Base-by-base conservation (phyloP, 192 early-diverging fungal species). In the Podila epicladia region DNA sequence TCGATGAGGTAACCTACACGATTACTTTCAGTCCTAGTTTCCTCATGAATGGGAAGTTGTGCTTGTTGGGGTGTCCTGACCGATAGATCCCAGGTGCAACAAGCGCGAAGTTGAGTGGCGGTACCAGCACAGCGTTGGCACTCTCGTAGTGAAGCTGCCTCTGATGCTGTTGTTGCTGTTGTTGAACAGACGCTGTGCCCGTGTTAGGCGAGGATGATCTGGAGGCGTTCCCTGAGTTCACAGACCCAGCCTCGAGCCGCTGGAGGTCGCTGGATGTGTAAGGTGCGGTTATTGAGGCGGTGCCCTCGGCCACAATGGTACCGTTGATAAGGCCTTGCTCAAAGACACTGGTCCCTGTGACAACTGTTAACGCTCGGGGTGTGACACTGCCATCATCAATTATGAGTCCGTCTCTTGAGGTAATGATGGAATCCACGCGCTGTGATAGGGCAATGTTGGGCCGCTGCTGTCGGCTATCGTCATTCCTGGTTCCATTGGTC, bases 91-190 rank as follows among this genome's bases (percentile, higher is more conserved):
- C 96, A 15, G 92, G 90, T 5, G 93, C 92, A 9, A 99, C 95
- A 92, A 98, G 95, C 31, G 94, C 94, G 87, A 99, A 99, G 85
- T 97, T 97, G 35, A 97, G 84, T 28, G 96, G 95, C 2, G 97
- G 97, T 0, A 98, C 96, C 17, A 98, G 77, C 11, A 91, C 84
- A 26, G 76, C 73, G 37, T 72, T 75, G 20, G 87, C 83, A 29
- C 78, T 75, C 35, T 82, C 85, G 67, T 82, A 80, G 51, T 80
- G 77, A 12, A 73, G 62, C 41, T 80, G 71, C 33, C 77, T 72
- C 33, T 72, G 77, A 5, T 65, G 62, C 12, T 73, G 65, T 20
- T 79, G 75, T 8, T 78, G 69, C 29, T 66, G 75, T 15, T 53
- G 51, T 38, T 59, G 67, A 26, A 22, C 29, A 57, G 65, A 32